phyloP scores from a whole-genome alignment of 768 basidiomycete species.

The Panaeolus cyanescens region DNA sequence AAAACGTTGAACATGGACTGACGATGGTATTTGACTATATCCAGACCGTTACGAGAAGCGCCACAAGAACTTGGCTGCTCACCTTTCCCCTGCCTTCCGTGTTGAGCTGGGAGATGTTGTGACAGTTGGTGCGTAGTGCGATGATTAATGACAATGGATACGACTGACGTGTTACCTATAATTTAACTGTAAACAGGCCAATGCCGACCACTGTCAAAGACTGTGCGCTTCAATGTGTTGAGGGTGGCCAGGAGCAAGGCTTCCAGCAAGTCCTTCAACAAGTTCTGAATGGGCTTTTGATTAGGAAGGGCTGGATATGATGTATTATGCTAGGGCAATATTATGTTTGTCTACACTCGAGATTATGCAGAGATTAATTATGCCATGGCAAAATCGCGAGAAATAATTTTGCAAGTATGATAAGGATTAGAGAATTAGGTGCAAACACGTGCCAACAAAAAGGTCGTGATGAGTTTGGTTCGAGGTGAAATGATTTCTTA shows the following conservation, averaged over 20 bases:
- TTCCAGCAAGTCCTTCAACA: constrained; percentile 86
- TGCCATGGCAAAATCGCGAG: constrained; percentile 13
- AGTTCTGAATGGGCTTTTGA: constrained; percentile 63
- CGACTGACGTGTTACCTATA: not conserved
- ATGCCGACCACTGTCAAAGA: constrained; percentile 99
- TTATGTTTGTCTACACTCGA: constrained; percentile 4
- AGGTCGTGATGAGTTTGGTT: constrained; percentile 13
- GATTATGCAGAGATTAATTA: constrained; percentile 23
- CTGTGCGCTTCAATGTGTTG: constrained; percentile 98
- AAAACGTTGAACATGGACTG: not conserved
- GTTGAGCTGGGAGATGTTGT: constrained; percentile 92
- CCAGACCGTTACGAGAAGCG: constrained; percentile 97
- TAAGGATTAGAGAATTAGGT: constrained; percentile 11
- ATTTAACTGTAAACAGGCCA: constrained; percentile 59
- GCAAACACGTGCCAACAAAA: constrained; percentile 39
- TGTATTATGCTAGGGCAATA: not conserved
- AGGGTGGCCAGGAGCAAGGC: constrained; percentile 95
- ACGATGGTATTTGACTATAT: constrained; percentile 9
- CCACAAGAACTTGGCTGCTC: constrained; percentile 98
- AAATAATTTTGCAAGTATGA: constrained; percentile 9
- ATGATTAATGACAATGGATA: constrained; percentile 3
- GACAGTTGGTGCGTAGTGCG: constrained; percentile 78
- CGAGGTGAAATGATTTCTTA: not conserved
- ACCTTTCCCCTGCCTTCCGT: constrained; percentile 98
- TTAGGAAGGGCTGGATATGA: not conserved